These are phyloP conservation scores for Diphasiastrum complanatum DNA, from an alignment of 83 land plant genomes.

Conservation along the genomic window DNA sequence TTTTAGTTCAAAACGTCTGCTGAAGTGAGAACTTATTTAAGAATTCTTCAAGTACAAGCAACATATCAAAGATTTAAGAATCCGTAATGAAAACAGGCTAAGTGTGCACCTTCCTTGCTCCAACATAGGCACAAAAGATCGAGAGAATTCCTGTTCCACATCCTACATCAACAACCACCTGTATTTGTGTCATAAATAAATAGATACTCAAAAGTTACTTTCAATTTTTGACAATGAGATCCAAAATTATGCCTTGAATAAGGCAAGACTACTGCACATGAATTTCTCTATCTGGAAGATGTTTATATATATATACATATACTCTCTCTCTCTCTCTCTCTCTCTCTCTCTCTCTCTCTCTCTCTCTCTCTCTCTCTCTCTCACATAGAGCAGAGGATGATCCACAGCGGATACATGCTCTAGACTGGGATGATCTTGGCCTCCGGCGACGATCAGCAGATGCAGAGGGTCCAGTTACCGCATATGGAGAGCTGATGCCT, in stretches of 20 bases:
- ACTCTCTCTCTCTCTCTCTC: no score
- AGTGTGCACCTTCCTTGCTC: constrained; percentile 77
- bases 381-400: no score
- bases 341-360: no score
- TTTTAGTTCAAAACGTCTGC: no score
- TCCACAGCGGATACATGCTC: no score
- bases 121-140: constrained; percentile 93
- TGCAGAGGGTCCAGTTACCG: no score
- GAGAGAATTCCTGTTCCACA: constrained; percentile 98
- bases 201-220: not conserved
- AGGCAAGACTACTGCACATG: not conserved
- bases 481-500: no score
- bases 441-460: no score
- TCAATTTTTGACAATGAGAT: not conserved
- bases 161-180: constrained; percentile 98
- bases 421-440: no score
- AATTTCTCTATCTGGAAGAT: not conserved
- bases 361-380: no score
- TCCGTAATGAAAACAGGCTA: not conserved
- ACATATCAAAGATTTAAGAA: not conserved
- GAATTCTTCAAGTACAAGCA: not conserved
- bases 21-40: no score
- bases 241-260: not conserved
- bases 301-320: no score
- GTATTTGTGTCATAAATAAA: not conserved